A percentile compares a stretch with the other conserved stretches of the same genome.
Evolutionary conservation across 306 rosid species (phyloP).

Genomic region (Styphnolobium japonicum): DNA sequence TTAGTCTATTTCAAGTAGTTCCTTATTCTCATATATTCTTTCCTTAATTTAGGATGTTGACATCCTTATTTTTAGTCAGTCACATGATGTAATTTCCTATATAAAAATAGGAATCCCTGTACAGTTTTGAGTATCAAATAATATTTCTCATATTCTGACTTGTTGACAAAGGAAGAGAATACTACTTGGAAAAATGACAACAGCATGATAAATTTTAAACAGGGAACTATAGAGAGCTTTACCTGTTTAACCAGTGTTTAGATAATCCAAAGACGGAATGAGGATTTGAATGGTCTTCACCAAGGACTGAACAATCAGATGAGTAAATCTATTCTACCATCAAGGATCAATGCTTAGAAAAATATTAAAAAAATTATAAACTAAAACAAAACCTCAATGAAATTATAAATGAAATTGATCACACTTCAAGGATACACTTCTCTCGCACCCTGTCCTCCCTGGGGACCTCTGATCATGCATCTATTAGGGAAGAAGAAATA

Average conservation of each 20-base stretch:
- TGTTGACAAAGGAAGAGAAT: not conserved
- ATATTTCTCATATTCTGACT: no score
- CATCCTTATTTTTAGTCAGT: no score
- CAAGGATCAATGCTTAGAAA: slow-evolving; percentile 45
- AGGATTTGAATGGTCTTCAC: slow-evolving; percentile 59
- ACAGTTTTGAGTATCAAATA: no score
- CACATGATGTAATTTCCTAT: no score
- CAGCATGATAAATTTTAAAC: not conserved
- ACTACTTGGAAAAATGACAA: slow-evolving; percentile 6
- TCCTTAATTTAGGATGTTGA: no score
- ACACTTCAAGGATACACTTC: slow-evolving; percentile 65
- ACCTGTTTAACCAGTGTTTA: slow-evolving; percentile 81
- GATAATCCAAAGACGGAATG: slow-evolving; percentile 63
- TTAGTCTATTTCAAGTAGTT: no score
- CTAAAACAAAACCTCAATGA: slow-evolving; percentile 9
- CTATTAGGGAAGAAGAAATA: slow-evolving; percentile 39
- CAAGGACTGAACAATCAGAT: slow-evolving; percentile 56
- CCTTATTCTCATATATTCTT: no score
- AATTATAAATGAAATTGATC: slow-evolving; percentile 8
- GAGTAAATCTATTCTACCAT: slow-evolving; percentile 57
- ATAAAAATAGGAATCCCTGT: no score
- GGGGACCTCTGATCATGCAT: slow-evolving; percentile 81
- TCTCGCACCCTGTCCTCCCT: slow-evolving; percentile 44
- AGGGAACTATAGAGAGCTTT: slow-evolving; percentile 8
- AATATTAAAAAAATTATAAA: not conserved